A percentile compares a stretch with the other conserved stretches of the same genome.
Evolutionary conservation across 345 rosid species (phyloP).

Genomic region (Aegle marmelos): DNA sequence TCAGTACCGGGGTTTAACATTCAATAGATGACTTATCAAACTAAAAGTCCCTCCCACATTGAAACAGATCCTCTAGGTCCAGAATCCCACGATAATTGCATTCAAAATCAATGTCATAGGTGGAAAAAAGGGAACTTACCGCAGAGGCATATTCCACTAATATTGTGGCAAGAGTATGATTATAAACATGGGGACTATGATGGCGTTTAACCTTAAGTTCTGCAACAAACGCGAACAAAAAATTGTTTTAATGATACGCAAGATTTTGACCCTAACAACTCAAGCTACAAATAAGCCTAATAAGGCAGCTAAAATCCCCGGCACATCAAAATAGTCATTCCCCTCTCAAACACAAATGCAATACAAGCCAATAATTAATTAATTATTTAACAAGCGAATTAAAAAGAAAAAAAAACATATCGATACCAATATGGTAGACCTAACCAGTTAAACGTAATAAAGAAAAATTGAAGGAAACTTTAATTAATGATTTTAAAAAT

Average conservation of each 20-base stretch:
- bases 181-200: conserved; percentile 43
- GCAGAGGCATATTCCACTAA: conserved; percentile 96
- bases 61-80: background rate
- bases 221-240: conserved; percentile 18
- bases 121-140: conserved; percentile 36
- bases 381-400: background rate
- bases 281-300: background rate
- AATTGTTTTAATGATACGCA: background rate
- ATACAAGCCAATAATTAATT: background rate
- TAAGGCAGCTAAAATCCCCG: background rate
- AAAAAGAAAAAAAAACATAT: background rate
- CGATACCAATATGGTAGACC: background rate
- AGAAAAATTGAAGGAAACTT: background rate
- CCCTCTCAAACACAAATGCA: background rate
- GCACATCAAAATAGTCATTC: background rate
- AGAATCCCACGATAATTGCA: background rate
- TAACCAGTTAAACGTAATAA: background rate
- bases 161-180: conserved; percentile 76
- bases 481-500: background rate
- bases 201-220: conserved; percentile 47
- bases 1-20: background rate
- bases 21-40: background rate
- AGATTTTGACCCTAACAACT: background rate
- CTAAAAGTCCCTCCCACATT: background rate
- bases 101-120: conserved; percentile 3